Evolutionary conservation across 176 grass and related monocot genomes (phyloP).

Genomic region (Avena sativa): DNA sequence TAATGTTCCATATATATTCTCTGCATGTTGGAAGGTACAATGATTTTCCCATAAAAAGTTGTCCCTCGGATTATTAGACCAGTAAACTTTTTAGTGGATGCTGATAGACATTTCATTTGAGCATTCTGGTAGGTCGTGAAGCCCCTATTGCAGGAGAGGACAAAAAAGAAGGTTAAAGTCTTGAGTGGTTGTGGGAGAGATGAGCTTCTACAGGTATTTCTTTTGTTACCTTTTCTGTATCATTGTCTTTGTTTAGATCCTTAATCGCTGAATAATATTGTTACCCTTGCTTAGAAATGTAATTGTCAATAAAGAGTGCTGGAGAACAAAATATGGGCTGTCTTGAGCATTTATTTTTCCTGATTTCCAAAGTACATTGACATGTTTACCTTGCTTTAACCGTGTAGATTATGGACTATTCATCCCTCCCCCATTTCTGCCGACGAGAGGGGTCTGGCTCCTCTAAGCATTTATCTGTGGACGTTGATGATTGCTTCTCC

Average conservation of each 20-base stretch:
- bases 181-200: conserved; percentile 86
- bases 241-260: background rate
- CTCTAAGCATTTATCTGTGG: conserved; percentile 51
- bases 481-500: conserved; percentile 60
- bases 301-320: background rate
- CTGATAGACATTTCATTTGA: conserved; percentile 33
- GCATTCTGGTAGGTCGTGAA: conserved; percentile 83
- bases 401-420: conserved; percentile 83
- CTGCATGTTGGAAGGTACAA: conserved; percentile 92
- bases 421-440: conserved; percentile 91
- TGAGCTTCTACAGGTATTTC: conserved; percentile 78
- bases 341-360: background rate
- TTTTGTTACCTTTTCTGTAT: background rate
- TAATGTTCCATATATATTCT: conserved; percentile 93
- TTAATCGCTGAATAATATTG: background rate
- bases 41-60: background rate
- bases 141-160: conserved; percentile 93
- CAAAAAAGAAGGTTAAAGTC: conserved; percentile 89
- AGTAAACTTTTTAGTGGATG: background rate
- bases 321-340: background rate
- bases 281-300: background rate
- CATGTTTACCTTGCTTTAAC: background rate
- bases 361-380: background rate
- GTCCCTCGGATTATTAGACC: background rate
- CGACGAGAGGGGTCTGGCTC: conserved; percentile 67